phyloP scores from a whole-genome alignment of 129 eudicot species.

The Kitagawia praeruptora region DNA sequence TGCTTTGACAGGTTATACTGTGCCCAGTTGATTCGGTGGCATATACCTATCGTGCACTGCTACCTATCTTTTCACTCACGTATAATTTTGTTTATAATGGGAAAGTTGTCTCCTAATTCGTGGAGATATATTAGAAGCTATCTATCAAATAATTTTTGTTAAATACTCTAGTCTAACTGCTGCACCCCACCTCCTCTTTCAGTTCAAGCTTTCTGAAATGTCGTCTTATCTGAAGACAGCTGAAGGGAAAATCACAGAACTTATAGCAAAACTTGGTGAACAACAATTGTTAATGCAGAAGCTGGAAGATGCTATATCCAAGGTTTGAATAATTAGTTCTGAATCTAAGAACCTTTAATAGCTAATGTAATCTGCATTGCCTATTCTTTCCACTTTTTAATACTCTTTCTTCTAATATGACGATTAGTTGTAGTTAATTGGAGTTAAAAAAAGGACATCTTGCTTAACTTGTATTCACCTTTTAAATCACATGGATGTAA shows the following conservation, averaged over 20 bases:
- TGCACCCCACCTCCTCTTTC: conserved; percentile 22
- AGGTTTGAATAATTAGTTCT: conserved; percentile 33
- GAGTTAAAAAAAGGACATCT: neutral
- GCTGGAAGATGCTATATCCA: conserved; percentile 93
- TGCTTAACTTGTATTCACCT: neutral
- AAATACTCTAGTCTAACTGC: neutral
- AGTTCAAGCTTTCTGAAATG: conserved; percentile 92
- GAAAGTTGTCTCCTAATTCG: no score
- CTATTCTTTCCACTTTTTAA: neutral
- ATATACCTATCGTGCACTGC: no score
- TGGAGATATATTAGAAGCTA: no score
- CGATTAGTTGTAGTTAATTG: neutral
- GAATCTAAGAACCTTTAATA: neutral
- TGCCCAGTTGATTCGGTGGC: no score
- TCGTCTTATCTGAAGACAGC: conserved; percentile 60
- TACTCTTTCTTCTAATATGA: neutral
- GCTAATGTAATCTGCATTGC: neutral
- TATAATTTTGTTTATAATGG: no score
- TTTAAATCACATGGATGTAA: neutral
- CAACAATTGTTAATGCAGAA: conserved; percentile 88
- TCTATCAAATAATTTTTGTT: neutral
- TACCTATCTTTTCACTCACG: no score
- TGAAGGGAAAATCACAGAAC: conserved; percentile 67
- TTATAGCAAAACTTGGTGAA: conserved; percentile 52
- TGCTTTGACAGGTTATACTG: no score